Evolutionary conservation across 2,329 filamentous ascomycete species (phyloP), one percentile per base, ranked within the genome.

Genomic region (Stachybotrys elegans): DNA sequence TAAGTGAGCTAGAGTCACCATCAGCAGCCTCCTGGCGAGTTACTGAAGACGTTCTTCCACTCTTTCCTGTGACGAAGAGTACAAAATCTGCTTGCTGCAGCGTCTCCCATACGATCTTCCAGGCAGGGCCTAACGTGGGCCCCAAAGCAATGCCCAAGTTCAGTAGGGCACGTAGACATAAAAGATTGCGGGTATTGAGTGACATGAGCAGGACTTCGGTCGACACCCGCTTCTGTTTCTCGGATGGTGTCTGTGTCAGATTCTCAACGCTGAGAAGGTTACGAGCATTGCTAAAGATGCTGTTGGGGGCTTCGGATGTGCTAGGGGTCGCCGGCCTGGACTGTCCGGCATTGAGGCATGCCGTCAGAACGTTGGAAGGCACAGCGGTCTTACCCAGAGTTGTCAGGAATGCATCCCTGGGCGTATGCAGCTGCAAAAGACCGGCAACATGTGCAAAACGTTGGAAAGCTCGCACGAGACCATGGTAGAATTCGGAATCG

Each of bases 391-490:
- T 98, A 0, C 89, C 90, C 4, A 98, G 71, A 0, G 92, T 96
- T 0, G 93, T 97, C 25, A 98, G 72, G 57, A 98, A 94, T 1
- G 93, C 93, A 71, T 98, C 93, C 51, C 93, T 78, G 1, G 93
- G 91, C 0, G 92, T 96, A 12, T 78, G 72, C 9, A 97, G 77
- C 49, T 91, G 83, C 8, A 98, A 68, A 38, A 98, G 72, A 5
- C 93, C 94, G 31, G 93, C 89, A 3, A 97, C 92, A 60, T 98
- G 94, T 1, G 93, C 87, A 57, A 98, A 88, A 51, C 94, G 90
- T 57, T 98, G 93, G 54, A 97, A 95, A 0, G 92, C 88, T 52
- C 93, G 81, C 20, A 98, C 92, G 2, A 98, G 72, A 9, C 85
- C 82, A 53, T 96, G 91, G 56, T 97, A 98, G 55, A 93, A 96